phyloP scores from a whole-genome alignment of 2,329 filamentous ascomycete genomes.

The Trichoderma cornu-damae region DNA sequence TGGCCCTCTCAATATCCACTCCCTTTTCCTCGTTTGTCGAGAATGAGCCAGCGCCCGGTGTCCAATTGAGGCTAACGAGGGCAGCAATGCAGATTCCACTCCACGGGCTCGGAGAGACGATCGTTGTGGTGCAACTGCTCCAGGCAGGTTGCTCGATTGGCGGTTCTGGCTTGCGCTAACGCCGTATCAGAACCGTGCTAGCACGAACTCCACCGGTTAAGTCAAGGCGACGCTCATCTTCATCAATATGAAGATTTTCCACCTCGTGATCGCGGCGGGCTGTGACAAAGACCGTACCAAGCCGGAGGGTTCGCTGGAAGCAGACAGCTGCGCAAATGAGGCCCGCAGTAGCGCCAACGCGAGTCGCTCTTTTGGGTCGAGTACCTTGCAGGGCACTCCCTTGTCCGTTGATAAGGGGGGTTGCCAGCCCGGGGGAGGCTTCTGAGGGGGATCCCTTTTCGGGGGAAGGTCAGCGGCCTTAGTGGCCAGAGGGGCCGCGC shows the following conservation, averaged over 20 bases:
- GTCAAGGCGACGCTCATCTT: constrained; percentile 2
- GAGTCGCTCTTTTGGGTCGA: constrained; percentile 14
- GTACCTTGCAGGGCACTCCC: constrained; percentile 15
- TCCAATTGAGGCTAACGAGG: constrained; percentile 11
- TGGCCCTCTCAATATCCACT: constrained; percentile 3
- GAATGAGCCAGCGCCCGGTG: not conserved
- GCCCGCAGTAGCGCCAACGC: constrained; percentile 13
- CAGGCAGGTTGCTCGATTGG: constrained; percentile 1
- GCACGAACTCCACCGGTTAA: constrained; percentile 6
- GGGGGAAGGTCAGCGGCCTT: constrained; percentile 7
- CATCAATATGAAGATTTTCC: not conserved
- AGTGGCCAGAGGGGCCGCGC: not conserved
- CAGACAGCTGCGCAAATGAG: constrained; percentile 17
- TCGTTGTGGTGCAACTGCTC: not conserved
- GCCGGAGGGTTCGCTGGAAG: constrained; percentile 14
- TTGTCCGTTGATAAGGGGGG: constrained; percentile 9
- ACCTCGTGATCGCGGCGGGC: constrained; percentile 13
- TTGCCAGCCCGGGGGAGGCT: not conserved
- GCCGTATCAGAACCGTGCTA: constrained; percentile 13
- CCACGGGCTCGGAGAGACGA: not conserved
- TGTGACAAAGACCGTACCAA: constrained; percentile 14
- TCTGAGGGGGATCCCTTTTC: constrained; percentile 3
- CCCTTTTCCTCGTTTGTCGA: constrained; percentile 3
- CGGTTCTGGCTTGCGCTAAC: constrained; percentile 1
- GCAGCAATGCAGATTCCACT: constrained; percentile 4